Percentiles rank a stretch among this genome's conserved stretches.
phyloP scores from a whole-genome alignment of 2,329 filamentous ascomycete genomes.

The Westerdykella aurantiaca region DNA sequence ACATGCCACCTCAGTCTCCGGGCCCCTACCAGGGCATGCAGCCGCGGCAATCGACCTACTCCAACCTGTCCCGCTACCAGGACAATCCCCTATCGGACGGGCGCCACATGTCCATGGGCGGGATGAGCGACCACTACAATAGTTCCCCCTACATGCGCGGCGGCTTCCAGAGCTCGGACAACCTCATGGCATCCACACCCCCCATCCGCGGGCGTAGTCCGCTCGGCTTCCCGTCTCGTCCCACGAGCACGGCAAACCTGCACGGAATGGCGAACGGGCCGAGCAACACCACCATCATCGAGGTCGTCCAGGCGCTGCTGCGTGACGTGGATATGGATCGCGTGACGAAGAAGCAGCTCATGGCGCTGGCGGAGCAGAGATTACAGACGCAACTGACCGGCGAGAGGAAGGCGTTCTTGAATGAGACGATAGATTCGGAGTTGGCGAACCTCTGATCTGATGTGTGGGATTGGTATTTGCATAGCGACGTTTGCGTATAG shows the following conservation, averaged over 20 bases:
- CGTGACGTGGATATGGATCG: conserved; percentile 87
- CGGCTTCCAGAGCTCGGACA: conserved; percentile 40
- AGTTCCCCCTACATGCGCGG: conserved; percentile 36
- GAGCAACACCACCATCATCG: conserved; percentile 72
- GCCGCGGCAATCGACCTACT: conserved; percentile 68
- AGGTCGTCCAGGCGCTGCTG: conserved; percentile 77
- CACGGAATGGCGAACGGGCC: conserved; percentile 57
- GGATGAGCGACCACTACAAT: conserved; percentile 43
- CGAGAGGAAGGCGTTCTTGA: conserved; percentile 83
- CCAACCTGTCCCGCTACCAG: conserved; percentile 58
- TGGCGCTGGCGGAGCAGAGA: conserved; percentile 83
- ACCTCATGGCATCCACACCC: conserved; percentile 35
- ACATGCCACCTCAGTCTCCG: conserved; percentile 74
- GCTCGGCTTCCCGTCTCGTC: conserved; percentile 45
- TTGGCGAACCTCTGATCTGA: conserved; percentile 77
- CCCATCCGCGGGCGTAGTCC: conserved; percentile 44
- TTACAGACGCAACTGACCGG: conserved; percentile 83
- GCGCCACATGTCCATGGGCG: conserved; percentile 57
- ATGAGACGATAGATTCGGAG: conserved; percentile 87
- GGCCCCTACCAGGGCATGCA: conserved; percentile 61
- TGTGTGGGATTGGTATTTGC: conserved; percentile 1
- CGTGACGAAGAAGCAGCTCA: conserved; percentile 94
- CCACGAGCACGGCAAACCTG: conserved; percentile 55
- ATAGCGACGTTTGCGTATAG: conserved; percentile 11
- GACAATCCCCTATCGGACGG: conserved; percentile 52